Evolutionary conservation across 768 basidiomycete species (phyloP).

Genomic region (Trametes sanguinea): DNA sequence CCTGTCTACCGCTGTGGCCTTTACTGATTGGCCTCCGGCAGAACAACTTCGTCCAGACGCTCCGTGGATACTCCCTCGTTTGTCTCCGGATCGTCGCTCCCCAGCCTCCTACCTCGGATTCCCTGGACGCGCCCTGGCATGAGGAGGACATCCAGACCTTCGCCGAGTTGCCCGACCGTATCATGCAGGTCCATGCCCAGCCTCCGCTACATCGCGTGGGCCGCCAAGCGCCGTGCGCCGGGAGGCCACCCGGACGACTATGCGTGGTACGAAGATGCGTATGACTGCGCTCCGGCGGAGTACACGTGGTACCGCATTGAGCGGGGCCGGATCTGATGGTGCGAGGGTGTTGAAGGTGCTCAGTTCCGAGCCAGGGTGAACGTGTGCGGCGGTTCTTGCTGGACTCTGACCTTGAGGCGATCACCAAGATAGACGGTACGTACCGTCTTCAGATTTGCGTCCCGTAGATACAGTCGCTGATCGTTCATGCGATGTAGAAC

Average conservation of each 20-base stretch:
- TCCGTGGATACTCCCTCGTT: conserved; percentile 10
- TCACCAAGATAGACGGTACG: conserved; percentile 15
- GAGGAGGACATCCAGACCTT: conserved; percentile 13
- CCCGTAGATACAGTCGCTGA: background rate
- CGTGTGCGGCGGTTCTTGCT: conserved; percentile 16
- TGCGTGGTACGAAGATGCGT: conserved; percentile 15
- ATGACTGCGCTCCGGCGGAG: conserved; percentile 15
- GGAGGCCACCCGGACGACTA: conserved; percentile 1
- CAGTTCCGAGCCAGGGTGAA: conserved; percentile 4
- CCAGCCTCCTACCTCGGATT: conserved; percentile 5
- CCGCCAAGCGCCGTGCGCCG: conserved; percentile 8
- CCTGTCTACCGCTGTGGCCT: background rate
- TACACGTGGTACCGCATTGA: conserved; percentile 19
- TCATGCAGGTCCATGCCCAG: conserved; percentile 9
- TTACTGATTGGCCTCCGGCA: no score
- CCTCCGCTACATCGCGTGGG: conserved; percentile 20
- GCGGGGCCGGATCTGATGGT: background rate
- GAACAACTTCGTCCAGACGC: conserved; percentile 5
- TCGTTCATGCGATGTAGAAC: background rate
- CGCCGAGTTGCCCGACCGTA: conserved; percentile 14
- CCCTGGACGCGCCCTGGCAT: conserved; percentile 10
- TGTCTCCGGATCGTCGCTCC: conserved; percentile 14
- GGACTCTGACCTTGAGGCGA: conserved; percentile 2
- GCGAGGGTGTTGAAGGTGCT: background rate
- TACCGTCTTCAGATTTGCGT: background rate